Percentiles rank a stretch among this genome's conserved stretches.
These are phyloP conservation scores for Trichocomaceae sp. DNA, from an alignment of 2,329 filamentous ascomycete species.

Conservation along the genomic window DNA sequence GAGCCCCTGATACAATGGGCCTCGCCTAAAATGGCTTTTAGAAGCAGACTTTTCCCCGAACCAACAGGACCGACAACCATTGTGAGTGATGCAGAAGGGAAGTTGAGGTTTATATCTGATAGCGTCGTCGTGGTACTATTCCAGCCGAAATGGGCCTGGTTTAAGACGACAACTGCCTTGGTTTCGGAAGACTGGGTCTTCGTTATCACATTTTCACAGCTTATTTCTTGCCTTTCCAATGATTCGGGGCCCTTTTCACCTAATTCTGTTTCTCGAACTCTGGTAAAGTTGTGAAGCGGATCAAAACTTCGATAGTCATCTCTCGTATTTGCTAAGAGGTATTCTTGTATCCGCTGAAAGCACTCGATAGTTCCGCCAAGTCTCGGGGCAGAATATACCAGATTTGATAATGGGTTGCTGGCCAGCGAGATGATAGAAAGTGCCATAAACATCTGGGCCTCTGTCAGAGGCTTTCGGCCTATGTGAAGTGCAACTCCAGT, in stretches of 20 bases:
- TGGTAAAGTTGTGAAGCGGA: neutral
- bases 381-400: constrained; percentile 23
- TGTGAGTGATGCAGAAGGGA: constrained; percentile 40
- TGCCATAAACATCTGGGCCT: constrained; percentile 19
- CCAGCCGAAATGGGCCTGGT: neutral
- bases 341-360: constrained; percentile 40
- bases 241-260: too few species aligned
- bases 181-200: neutral
- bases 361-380: constrained; percentile 34
- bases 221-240: neutral
- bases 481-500: constrained; percentile 16
- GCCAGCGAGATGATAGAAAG: constrained; percentile 22
- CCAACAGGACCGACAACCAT: constrained; percentile 47
- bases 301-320: constrained; percentile 25
- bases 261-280: neutral
- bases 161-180: neutral
- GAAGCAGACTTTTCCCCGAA: constrained; percentile 47
- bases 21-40: constrained; percentile 44
- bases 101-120: constrained; percentile 29
- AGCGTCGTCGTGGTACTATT: neutral
- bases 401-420: constrained; percentile 17
- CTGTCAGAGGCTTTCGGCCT: constrained; percentile 21
- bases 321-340: constrained; percentile 38
- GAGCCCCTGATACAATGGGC: constrained; percentile 28
- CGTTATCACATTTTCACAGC: neutral